Percentiles rank a stretch among this genome's conserved stretches.
phyloP scores from a whole-genome alignment of 1,284 basidiomycete genomes.

The Vanrija sp. region DNA sequence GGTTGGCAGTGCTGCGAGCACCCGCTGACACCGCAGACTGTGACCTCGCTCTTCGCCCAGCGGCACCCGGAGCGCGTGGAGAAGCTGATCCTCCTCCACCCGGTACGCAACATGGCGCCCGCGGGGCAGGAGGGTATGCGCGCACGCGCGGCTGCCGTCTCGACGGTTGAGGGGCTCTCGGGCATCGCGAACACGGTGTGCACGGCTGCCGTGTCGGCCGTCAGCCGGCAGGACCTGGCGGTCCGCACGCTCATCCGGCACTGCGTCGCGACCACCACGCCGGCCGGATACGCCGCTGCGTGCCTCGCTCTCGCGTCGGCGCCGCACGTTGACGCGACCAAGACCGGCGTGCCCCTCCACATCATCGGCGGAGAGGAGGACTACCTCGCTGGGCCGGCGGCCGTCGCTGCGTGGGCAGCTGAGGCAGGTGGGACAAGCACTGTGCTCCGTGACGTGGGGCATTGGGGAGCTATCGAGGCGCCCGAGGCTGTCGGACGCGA shows the following conservation, averaged over 20 bases:
- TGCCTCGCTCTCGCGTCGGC: slow-evolving; percentile 22
- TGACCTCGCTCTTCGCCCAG: slow-evolving; percentile 23
- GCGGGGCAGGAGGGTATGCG: slow-evolving; percentile 22
- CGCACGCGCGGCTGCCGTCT: slow-evolving; percentile 20
- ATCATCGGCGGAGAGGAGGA: slow-evolving; percentile 31
- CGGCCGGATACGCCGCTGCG: slow-evolving; percentile 25
- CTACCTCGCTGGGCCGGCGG: slow-evolving; percentile 25
- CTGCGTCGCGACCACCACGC: slow-evolving; percentile 25
- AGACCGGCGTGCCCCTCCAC: slow-evolving; percentile 15
- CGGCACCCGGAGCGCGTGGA: slow-evolving; percentile 21
- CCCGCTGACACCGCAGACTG: slow-evolving; percentile 15
- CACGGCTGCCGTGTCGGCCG: slow-evolving; percentile 19
- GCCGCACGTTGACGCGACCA: slow-evolving; percentile 14
- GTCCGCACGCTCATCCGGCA: slow-evolving; percentile 26
- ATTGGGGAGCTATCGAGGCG: slow-evolving; percentile 33
- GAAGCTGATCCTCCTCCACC: slow-evolving; percentile 29
- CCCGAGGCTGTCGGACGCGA: slow-evolving; percentile 15
- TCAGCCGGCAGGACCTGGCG: slow-evolving; percentile 13
- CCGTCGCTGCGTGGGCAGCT: slow-evolving; percentile 15
- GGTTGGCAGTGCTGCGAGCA: neutral
- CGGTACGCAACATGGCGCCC: slow-evolving; percentile 24
- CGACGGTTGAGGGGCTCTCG: slow-evolving; percentile 16
- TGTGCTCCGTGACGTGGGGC: slow-evolving; percentile 25
- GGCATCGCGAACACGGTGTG: slow-evolving; percentile 24
- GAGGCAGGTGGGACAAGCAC: slow-evolving; percentile 15